These are phyloP conservation scores for Serendipita vermifera DNA, from an alignment of 768 basidiomycete species.

Conservation along the genomic window DNA sequence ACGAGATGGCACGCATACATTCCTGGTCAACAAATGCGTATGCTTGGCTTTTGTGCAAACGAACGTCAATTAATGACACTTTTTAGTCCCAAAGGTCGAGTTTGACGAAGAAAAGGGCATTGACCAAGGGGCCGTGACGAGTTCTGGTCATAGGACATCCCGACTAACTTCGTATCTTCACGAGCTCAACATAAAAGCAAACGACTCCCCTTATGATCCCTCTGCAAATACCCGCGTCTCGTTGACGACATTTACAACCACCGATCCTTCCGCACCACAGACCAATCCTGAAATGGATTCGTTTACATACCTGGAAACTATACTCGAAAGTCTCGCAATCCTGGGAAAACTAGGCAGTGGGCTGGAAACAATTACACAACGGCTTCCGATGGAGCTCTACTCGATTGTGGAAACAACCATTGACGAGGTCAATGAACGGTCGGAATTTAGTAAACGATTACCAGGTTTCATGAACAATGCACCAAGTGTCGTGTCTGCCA, in stretches of 20 bases:
- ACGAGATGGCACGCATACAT: constrained; percentile 78
- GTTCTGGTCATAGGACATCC: constrained; percentile 30
- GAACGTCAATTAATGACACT: background rate
- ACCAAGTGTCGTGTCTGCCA: background rate
- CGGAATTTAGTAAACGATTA: constrained; percentile 54
- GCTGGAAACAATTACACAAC: constrained; percentile 71
- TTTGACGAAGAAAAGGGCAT: constrained; percentile 39
- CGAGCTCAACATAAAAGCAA: constrained; percentile 54
- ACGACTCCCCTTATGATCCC: constrained; percentile 62
- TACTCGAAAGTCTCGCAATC: constrained; percentile 85
- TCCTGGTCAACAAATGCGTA: constrained; percentile 65
- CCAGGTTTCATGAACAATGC: background rate
- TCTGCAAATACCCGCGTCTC: constrained; percentile 27
- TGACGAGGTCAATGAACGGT: constrained; percentile 84
- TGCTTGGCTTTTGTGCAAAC: constrained; percentile 22
- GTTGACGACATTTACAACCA: background rate
- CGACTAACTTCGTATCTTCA: constrained; percentile 52
- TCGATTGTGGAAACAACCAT: constrained; percentile 73
- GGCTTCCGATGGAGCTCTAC: constrained; percentile 73
- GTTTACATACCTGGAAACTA: constrained; percentile 82
- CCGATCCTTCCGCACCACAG: constrained; percentile 18
- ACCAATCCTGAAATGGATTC: constrained; percentile 83
- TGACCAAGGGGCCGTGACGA: constrained; percentile 18
- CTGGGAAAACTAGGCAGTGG: constrained; percentile 77
- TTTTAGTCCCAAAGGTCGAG: constrained; percentile 50